Percentiles rank a stretch among this genome's conserved stretches.
These are phyloP conservation scores for Pythium guiyangense DNA, from an alignment of 352 stramenopile species.

Conservation along the genomic window DNA sequence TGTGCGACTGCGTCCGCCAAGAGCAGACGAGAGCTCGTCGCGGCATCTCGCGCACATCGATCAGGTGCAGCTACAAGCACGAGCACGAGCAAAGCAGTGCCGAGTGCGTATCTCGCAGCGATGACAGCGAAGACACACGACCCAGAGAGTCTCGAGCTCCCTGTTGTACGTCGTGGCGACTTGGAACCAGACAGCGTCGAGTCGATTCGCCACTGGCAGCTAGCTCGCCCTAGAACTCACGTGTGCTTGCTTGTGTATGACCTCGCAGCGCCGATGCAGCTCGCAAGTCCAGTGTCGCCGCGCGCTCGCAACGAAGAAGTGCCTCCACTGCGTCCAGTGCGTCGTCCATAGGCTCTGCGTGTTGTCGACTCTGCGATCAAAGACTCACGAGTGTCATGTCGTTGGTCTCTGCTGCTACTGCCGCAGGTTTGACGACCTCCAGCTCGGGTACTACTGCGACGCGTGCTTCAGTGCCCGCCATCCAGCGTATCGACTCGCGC, in stretches of 20 bases:
- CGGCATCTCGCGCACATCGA: constrained; percentile 26
- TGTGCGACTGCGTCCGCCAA: constrained; percentile 3
- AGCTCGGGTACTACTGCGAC: constrained; percentile 64
- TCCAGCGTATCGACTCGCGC: constrained; percentile 42
- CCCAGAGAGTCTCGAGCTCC: constrained; percentile 18
- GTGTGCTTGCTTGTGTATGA: neutral
- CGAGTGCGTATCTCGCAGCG: neutral
- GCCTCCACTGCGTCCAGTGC: constrained; percentile 65
- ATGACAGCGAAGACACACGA: neutral
- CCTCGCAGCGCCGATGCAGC: constrained; percentile 33
- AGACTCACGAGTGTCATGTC: too few species aligned
- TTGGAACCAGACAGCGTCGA: neutral
- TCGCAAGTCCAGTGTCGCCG: constrained; percentile 49
- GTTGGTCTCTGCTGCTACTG: neutral
- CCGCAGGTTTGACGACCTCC: constrained; percentile 46
- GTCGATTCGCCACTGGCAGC: neutral
- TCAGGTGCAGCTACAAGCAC: neutral
- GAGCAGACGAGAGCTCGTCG: constrained; percentile 32
- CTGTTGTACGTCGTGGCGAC: constrained; percentile 4
- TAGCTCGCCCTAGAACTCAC: too few species aligned
- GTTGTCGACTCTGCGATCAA: neutral
- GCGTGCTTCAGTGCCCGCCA: constrained; percentile 55
- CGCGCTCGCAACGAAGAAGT: constrained; percentile 53
- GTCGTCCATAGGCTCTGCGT: neutral
- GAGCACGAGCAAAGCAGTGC: neutral